Conservation (phyloP, 331 rosid species). For the Prunus yedoensis region DNA sequence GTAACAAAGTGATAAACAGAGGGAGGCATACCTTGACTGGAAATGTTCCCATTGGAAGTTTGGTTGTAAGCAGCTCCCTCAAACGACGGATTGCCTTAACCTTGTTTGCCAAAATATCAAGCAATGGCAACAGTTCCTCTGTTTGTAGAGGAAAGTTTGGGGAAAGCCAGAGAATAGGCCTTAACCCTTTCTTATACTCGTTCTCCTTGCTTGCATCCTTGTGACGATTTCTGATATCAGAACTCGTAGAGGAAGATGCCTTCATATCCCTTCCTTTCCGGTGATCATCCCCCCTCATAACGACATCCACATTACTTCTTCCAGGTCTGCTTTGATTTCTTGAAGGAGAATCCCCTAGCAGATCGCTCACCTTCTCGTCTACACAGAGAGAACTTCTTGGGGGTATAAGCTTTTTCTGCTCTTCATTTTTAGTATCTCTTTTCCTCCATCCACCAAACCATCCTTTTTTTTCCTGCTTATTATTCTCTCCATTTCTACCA, state of each 20-base stretch:
- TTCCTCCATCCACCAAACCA: slow-evolving; percentile 98
- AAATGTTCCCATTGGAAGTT: slow-evolving; percentile 94
- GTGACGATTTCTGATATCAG: slow-evolving; percentile 64
- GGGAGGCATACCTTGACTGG: slow-evolving; percentile 81
- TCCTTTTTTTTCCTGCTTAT: slow-evolving; percentile 82
- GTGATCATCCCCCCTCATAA: slow-evolving; percentile 65
- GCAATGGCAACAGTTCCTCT: slow-evolving; percentile 88
- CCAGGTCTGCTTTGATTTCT: slow-evolving; percentile 69
- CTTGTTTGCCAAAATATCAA: slow-evolving; percentile 90
- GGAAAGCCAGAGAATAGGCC: slow-evolving; percentile 99
- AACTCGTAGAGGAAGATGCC: slow-evolving; percentile 43
- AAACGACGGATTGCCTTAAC: slow-evolving; percentile 96
- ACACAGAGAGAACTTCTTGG: slow-evolving; percentile 84
- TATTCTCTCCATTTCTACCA: slow-evolving; percentile 56
- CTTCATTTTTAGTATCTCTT: slow-evolving; percentile 64
- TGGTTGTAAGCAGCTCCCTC: slow-evolving; percentile 96
- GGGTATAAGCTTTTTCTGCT: slow-evolving; percentile 54
- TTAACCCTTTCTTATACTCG: slow-evolving; percentile 91
- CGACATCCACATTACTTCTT: slow-evolving; percentile 77
- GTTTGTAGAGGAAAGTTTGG: slow-evolving; percentile 80
- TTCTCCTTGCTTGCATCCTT: slow-evolving; percentile 77
- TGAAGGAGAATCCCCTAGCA: slow-evolving; percentile 73
- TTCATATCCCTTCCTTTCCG: slow-evolving; percentile 65
- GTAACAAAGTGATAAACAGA: background rate
- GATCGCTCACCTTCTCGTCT: slow-evolving; percentile 87